phyloP scores from a whole-genome alignment of 441 rosid species.

The Isatis lusitanica region DNA sequence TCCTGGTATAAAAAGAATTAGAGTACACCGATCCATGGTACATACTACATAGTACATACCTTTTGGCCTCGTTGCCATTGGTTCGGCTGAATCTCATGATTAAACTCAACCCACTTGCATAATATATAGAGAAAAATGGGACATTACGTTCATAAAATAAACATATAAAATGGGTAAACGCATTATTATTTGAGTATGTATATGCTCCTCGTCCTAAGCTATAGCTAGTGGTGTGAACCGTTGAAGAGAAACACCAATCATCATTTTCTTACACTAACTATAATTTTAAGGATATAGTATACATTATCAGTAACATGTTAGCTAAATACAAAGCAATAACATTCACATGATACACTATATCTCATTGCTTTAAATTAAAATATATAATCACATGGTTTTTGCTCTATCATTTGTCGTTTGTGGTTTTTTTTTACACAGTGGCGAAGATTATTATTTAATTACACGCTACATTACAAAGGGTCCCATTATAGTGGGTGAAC shows the following conservation, averaged over 20 bases:
- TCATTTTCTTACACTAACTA: not conserved
- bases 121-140: not conserved
- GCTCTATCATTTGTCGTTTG: conserved; percentile 14
- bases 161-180: not conserved
- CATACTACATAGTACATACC: conserved; percentile 15
- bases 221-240: not conserved
- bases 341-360: conserved; percentile 10
- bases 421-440: not conserved
- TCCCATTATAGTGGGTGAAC: not conserved
- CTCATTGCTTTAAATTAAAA: not conserved
- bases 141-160: not conserved
- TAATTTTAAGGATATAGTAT: not conserved
- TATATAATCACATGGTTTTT: conserved; percentile 14
- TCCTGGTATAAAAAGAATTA: too few relatives aligned
- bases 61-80: conserved; percentile 16
- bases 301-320: conserved; percentile 15
- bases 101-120: not conserved
- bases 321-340: conserved; percentile 20
- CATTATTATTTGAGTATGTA: too few relatives aligned
- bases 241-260: not conserved
- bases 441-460: not conserved
- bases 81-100: conserved; percentile 27
- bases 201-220: not conserved
- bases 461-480: not conserved
- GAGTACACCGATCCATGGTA: too few relatives aligned